These are phyloP conservation scores for Pseudohyphozyma bogoriensis DNA, from an alignment of 768 basidiomycete genomes.

Conservation along the genomic window DNA sequence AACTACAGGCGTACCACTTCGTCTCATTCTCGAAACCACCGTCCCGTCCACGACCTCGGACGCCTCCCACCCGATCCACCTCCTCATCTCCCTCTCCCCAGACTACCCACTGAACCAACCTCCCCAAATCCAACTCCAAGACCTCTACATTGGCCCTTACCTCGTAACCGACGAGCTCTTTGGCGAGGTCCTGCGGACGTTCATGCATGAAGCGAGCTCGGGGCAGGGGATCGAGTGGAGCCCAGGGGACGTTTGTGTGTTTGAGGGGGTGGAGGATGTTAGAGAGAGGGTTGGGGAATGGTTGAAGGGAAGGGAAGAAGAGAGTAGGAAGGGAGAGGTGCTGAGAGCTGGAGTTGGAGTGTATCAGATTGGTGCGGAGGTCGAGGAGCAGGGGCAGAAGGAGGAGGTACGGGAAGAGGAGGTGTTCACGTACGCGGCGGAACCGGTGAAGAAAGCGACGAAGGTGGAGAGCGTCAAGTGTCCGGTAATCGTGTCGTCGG, in stretches of 20 bases:
- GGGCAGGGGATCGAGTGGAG: constrained; percentile 53
- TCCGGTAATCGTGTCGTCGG: constrained; percentile 53
- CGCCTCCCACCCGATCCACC: constrained; percentile 28
- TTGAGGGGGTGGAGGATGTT: constrained; percentile 72
- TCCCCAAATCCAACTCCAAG: constrained; percentile 75
- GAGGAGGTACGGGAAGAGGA: neutral
- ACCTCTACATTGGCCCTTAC: constrained; percentile 70
- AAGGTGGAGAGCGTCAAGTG: constrained; percentile 3
- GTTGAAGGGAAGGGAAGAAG: constrained; percentile 51
- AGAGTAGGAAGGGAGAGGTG: constrained; percentile 14
- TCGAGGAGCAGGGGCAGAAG: neutral
- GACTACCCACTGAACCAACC: constrained; percentile 58
- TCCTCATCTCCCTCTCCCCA: constrained; percentile 44
- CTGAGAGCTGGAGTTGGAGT: neutral
- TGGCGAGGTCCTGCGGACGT: constrained; percentile 66
- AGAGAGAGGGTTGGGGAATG: constrained; percentile 57
- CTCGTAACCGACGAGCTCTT: constrained; percentile 64
- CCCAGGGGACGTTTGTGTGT: constrained; percentile 69
- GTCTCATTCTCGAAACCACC: neutral
- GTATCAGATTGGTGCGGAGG: neutral
- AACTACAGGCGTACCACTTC: no score
- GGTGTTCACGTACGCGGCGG: neutral
- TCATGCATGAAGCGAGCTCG: constrained; percentile 57
- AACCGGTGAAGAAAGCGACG: neutral
- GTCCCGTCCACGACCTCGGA: neutral